Base-by-base conservation (phyloP, 2,329 filamentous ascomycete genomes). In the Exophiala viscosa region DNA sequence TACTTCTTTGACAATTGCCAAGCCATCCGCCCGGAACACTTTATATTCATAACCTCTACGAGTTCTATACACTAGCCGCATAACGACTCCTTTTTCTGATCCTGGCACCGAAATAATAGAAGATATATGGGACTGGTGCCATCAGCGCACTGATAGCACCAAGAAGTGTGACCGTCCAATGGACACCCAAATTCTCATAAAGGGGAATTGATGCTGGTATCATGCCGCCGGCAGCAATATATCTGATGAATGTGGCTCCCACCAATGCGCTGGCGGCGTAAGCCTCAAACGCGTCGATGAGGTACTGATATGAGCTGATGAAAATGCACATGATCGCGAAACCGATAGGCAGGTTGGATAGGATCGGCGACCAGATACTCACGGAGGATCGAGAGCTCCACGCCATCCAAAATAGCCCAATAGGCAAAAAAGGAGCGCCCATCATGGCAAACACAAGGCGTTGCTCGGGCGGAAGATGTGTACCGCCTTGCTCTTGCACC, bases 401-500 rank as follows among this genome's bases (percentile, higher is more conserved):
- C 1, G 23, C 23, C 8, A 28, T 5, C 23, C 23, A 28, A 7
- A 28, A 28, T 1, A 28, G 23, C 5, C 23, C 23, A 5, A 28
- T 28, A 1, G 23, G 23, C 23, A 28, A 28, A 7, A 7, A 5
- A 0, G 76, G 72, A 0, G 76, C 71, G 1, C 73, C 72, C 3
- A 79, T 66, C 57, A 87, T 78, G 45, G 77, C 78, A 7, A 80
- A 75, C 0, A 80, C 78, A 2, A 90, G 73, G 14, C 86, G 77
- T 9, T 82, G 77, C 68, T 90, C 86, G 0, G 85, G 82, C 0
- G 84, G 79, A 1, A 83, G 82, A 42, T 81, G 8, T 70, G 70
- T 60, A 74, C 57, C 63, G 71, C 57, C 52, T 71, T 70, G 6
- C 70, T 70, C 18, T 77, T 72, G 52, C 62, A 63, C 32, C 62